These are phyloP conservation scores for Cicer pinnatifidum DNA, from an alignment of 306 rosid genomes.

Conservation along the genomic window DNA sequence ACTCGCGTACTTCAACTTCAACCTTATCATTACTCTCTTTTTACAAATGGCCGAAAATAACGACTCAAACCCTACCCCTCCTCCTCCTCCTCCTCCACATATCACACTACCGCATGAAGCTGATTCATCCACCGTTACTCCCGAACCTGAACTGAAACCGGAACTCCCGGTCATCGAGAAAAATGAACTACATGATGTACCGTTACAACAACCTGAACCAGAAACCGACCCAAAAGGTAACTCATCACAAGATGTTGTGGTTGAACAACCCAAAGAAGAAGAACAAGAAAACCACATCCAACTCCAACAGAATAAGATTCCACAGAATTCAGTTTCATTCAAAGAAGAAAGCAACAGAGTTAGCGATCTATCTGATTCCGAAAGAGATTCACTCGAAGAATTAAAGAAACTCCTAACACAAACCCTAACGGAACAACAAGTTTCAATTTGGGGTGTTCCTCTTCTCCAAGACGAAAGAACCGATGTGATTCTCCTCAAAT, in stretches of 20 bases:
- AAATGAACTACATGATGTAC: constrained; percentile 2
- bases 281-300: not conserved
- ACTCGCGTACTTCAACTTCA: not conserved
- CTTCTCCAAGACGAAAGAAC: constrained; percentile 72
- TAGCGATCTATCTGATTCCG: constrained; percentile 69
- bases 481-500: constrained; percentile 83
- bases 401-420: constrained; percentile 56
- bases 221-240: constrained; percentile 27
- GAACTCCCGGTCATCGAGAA: not conserved
- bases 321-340: constrained; percentile 62
- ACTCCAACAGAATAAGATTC: constrained; percentile 38
- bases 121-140: not conserved
- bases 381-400: constrained; percentile 58
- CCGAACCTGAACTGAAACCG: not conserved
- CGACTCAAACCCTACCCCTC: constrained; percentile 42
- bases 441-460: constrained; percentile 84
- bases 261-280: not conserved
- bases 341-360: constrained; percentile 81
- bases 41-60: constrained; percentile 56
- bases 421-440: constrained; percentile 40
- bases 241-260: constrained; percentile 45
- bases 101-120: constrained; percentile 21
- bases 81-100: constrained; percentile 21
- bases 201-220: not conserved
- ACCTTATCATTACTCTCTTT: not conserved